A percentile compares a stretch with the other conserved stretches of the same genome.
phyloP scores from a whole-genome alignment of 176 grass and related monocot species.

The Oryza australiensis region DNA sequence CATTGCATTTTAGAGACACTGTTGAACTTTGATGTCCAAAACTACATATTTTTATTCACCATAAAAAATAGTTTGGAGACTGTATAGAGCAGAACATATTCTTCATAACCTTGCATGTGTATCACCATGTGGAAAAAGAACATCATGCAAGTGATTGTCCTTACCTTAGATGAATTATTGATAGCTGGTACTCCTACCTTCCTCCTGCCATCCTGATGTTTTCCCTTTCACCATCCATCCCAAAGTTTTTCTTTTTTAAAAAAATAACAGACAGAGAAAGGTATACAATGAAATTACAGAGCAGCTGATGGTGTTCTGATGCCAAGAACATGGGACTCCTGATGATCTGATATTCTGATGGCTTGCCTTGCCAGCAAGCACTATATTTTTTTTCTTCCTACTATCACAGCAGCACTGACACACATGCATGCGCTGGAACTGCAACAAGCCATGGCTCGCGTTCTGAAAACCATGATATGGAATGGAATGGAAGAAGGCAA shows the following conservation, averaged over 20 bases:
- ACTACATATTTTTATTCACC: not conserved
- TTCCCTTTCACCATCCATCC: not conserved
- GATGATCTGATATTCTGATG: conserved; percentile 47
- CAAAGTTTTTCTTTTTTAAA: not conserved
- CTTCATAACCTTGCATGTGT: not conserved
- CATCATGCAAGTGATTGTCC: not conserved
- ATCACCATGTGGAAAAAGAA: not conserved
- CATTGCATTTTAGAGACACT: too few relatives aligned
- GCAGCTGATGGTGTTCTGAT: conserved; percentile 41
- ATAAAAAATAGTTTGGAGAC: not conserved
- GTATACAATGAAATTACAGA: not conserved
- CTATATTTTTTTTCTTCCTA: not conserved
- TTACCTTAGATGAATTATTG: not conserved
- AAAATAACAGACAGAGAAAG: not conserved
- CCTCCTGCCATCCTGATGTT: not conserved
- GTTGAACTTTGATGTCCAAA: not conserved
- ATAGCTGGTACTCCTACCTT: not conserved
- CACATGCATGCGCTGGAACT: conserved; percentile 28
- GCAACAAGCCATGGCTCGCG: not conserved
- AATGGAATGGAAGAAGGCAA: not conserved
- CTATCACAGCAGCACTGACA: conserved; percentile 25
- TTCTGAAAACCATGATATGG: conserved; percentile 26
- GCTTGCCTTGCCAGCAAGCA: conserved; percentile 73
- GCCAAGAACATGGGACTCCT: conserved; percentile 62
- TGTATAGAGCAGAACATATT: not conserved